Evolutionary conservation across 2,329 filamentous ascomycete species (phyloP), one percentile per base, ranked within the genome.

Genomic region (Sporothrix luriei): DNA sequence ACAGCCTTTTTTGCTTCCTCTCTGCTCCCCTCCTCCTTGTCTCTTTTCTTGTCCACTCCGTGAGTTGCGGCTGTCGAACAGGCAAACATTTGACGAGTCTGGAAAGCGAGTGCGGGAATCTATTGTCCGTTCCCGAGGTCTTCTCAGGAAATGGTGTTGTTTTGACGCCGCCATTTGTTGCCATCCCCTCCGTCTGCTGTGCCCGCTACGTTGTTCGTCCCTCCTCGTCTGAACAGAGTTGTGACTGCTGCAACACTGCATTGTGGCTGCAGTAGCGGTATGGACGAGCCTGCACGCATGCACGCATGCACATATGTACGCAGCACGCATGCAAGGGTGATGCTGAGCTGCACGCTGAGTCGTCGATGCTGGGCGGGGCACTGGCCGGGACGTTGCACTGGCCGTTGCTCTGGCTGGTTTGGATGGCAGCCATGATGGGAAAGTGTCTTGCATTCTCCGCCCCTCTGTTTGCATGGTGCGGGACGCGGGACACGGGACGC

Each of bases 251-350:
- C 57, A 16, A 46, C 46, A n/a, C 13, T 46, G 38, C 57, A 62
- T 43, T 62, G 57, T 46, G 55, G 57, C 57, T 62, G 38, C 57
- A 46, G 57, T 62, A 62, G 57, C 57, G 38, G 55, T 43, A 62
- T 19, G 21, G 16, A 43, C 16, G 33, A 43, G 21, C 13, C 11
- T 38, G 29, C 54, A 38, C 3, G 33, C 33, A 33, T 33, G 33
- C 9, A 33, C 33, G 33, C 33, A 33, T 38, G 29, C 54, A 38
- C 3, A 7, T 7, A 33, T 33, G 33, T 33, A 33, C 33, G 33
- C 33, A 33, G 33, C 9, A 33, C 5, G 16, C 48, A 46, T 62
- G 57, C 57, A 62, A 62, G 57, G 57, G 57, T 46, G 14, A 26
- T 19, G 57, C 5, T 62, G 21, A 62, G 57, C 29, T 57, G 54